Evolutionary conservation across 2,329 filamentous ascomycete species (phyloP).

Genomic region (Aureobasidium vineae): DNA sequence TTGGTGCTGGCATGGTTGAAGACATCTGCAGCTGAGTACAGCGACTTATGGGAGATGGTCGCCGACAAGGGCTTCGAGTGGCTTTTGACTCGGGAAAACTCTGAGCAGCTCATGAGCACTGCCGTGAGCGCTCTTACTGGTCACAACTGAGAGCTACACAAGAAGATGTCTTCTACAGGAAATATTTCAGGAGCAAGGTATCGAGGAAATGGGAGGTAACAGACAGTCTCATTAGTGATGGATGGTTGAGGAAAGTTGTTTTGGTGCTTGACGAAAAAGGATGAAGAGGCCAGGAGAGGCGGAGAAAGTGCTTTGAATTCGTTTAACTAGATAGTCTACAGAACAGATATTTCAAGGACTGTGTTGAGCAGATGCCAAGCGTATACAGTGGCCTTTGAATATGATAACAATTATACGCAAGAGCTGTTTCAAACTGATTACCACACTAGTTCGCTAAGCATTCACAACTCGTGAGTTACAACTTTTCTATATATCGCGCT

Average conservation of each 20-base stretch:
- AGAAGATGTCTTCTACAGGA: background rate
- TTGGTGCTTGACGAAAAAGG: background rate
- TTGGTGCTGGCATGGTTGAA: conserved; percentile 54
- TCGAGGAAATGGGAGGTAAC: background rate
- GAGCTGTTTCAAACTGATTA: too few relatives aligned
- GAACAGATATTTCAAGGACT: background rate
- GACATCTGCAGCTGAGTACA: conserved; percentile 44
- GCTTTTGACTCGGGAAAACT: conserved; percentile 39
- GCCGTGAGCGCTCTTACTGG: background rate
- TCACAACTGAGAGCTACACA: background rate
- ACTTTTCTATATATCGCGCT: too few relatives aligned
- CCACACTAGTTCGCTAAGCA: too few relatives aligned
- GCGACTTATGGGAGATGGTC: conserved; percentile 64
- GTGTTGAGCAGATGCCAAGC: background rate
- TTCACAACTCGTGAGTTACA: too few relatives aligned
- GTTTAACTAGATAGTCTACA: background rate
- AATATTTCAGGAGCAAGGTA: rapidly evolving
- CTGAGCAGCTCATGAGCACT: background rate
- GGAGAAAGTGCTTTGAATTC: background rate
- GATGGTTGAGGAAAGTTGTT: background rate
- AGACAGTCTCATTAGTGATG: background rate
- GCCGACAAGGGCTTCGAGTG: conserved; percentile 59
- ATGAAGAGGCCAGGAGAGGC: background rate
- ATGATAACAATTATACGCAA: too few relatives aligned
- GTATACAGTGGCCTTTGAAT: too few relatives aligned